Base-by-base conservation (phyloP, 805 yeast species). In the Wickerhamiella bombiphila region DNA sequence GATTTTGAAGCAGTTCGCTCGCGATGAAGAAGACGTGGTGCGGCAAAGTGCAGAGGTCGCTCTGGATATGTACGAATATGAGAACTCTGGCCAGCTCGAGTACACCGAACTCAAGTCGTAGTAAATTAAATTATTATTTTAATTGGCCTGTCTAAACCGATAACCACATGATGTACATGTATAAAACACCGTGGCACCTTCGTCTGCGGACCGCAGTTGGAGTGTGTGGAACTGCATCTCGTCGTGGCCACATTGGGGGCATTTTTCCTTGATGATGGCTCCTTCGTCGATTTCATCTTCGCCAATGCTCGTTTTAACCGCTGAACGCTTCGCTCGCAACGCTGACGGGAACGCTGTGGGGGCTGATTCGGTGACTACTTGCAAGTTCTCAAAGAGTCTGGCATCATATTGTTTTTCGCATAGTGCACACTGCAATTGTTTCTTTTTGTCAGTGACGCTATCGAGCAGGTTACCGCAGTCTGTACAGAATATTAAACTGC, bases 161-260 rank as follows among this genome's bases (percentile, higher is more conserved):
- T 88, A 83, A 31, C 86, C 85, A 69, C 99, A 91, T 30, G 70
- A 64, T 1, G 94, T 78, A 66, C 98, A 91, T 1, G 98, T 88
- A 63, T 91, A 93, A 57, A 91, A 91, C 25, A 91, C 97, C 7
- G 99, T 91, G 21, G 98, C 66, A 69, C 98, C 99, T 69, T 91
- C 99, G 69, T 91, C 99, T 1, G 98, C 99, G 38, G 94, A 80
- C 63, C 99, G 76, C 51, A 91, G 69, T 61, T 91, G 99, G 49
- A 91, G 66, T 3, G 98, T 91, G 56, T 91, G 97, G 58, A 88
- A 91, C 57, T 77, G 86, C 98, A 93, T 93, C 60, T 91, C 96
- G 55, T 91, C 96, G 60, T 86, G 72, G 35, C 94, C 95, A 72
- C 98, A 91, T 60, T 86, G 75, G n/a, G 97, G 97, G 68, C 99